Percentiles rank a stretch among this genome's conserved stretches.
Conservation (phyloP, 2,329 filamentous ascomycete genomes). For the Phaeosphaeriaceae sp. region DNA sequence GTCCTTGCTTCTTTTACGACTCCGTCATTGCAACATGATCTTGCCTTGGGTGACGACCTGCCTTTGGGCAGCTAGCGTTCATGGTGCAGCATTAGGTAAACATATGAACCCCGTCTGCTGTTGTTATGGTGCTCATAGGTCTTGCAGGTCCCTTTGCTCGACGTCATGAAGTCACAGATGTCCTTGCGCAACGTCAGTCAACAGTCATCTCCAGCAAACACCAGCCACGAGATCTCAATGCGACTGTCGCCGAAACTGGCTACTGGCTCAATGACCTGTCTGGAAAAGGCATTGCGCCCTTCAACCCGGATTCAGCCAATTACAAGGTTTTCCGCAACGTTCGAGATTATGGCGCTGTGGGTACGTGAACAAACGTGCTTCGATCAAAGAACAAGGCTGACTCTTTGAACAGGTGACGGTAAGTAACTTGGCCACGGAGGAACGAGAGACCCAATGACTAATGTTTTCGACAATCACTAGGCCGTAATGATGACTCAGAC, state of each 20-base stretch:
- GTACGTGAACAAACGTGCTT: conserved; percentile 22
- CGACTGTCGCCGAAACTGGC: conserved; percentile 16
- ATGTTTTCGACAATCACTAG: neutral
- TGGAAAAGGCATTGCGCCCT: conserved; percentile 52
- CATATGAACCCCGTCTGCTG: neutral
- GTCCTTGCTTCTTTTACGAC: conserved; percentile 4
- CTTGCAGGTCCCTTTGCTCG: conserved; percentile 15
- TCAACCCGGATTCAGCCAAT: conserved; percentile 44
- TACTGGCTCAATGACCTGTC: conserved; percentile 55
- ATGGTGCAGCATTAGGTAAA: conserved; percentile 29
- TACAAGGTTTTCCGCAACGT: conserved; percentile 56
- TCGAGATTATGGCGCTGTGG: conserved; percentile 53
- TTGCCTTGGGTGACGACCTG: conserved; percentile 33
- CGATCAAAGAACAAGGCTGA: conserved; percentile 12
- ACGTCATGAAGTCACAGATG: conserved; percentile 5
- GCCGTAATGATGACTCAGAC: conserved; percentile 56
- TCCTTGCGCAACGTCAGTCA: conserved; percentile 7
- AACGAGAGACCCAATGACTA: neutral
- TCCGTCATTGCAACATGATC: conserved; percentile 24
- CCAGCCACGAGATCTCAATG: conserved; percentile 3
- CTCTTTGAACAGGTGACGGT: conserved; percentile 40
- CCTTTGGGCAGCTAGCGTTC: conserved; percentile 35
- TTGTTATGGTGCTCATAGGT: conserved; percentile 7
- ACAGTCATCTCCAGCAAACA: neutral
- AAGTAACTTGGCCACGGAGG: neutral